A percentile compares a stretch with the other conserved stretches of the same genome.
Conservation (phyloP, 2,329 filamentous ascomycete genomes). For the Scedosporium minutisporum region DNA sequence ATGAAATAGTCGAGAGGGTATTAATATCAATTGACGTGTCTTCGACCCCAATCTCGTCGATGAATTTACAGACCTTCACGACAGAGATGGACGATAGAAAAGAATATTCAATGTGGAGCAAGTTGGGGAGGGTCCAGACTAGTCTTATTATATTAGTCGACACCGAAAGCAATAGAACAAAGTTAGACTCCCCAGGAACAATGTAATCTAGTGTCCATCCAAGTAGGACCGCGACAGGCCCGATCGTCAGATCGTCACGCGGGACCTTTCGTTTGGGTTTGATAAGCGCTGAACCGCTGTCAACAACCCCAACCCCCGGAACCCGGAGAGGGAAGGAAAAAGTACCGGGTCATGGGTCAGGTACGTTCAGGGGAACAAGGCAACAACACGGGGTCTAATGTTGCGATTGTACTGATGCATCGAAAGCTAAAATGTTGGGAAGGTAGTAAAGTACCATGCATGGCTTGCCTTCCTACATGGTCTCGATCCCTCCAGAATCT, state of each 20-base stretch:
- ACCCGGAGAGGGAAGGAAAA: too few relatives aligned
- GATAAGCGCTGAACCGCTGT: conserved; percentile 10
- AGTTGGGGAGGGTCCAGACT: background rate
- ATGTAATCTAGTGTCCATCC: background rate
- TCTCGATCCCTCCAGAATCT: too few relatives aligned
- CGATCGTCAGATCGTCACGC: background rate
- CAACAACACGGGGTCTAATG: too few relatives aligned
- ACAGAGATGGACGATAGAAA: background rate
- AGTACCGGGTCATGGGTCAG: too few relatives aligned
- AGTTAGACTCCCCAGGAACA: background rate
- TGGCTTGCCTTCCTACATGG: too few relatives aligned
- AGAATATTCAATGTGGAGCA: background rate
- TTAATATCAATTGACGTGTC: too few relatives aligned
- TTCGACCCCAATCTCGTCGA: too few relatives aligned
- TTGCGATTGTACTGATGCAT: too few relatives aligned
- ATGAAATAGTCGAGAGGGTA: background rate
- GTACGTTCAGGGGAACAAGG: too few relatives aligned
- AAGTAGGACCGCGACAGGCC: background rate
- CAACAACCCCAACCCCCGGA: conserved; percentile 4
- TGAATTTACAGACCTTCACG: too few relatives aligned
- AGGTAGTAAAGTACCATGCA: too few relatives aligned
- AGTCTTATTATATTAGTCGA: background rate
- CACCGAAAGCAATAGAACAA: background rate
- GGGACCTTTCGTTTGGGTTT: conserved; percentile 7
- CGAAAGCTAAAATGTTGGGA: too few relatives aligned